phyloP scores from a whole-genome alignment of 2,329 filamentous ascomycete species.

The Alternaria hordeiaustralica region DNA sequence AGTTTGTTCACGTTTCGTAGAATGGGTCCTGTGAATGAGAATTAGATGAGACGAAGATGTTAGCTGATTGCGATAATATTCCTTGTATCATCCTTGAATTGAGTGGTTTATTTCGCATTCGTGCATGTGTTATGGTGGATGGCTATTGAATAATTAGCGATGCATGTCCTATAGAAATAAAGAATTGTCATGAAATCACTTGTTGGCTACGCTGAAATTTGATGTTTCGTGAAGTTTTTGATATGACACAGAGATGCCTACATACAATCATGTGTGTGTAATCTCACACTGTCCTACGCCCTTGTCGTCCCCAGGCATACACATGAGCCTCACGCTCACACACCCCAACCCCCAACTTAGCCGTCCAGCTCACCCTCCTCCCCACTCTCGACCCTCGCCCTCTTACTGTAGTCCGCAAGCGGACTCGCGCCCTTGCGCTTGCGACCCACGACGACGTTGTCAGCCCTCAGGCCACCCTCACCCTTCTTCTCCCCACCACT shows the following conservation, averaged over 20 bases:
- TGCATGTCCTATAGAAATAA: not conserved
- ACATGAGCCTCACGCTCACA: not conserved
- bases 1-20: conserved; percentile 57
- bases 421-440: not conserved
- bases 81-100: not conserved
- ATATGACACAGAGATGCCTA: too few species aligned
- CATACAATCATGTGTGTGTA: not conserved
- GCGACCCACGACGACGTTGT: not conserved
- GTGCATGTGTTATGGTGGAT: not conserved
- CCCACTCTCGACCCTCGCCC: not conserved
- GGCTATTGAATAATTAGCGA: not conserved
- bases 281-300: not conserved
- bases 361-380: not conserved
- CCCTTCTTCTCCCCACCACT: not conserved
- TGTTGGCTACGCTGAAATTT: not conserved
- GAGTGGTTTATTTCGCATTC: not conserved
- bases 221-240: too few species aligned
- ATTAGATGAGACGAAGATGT: not conserved
- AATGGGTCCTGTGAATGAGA: not conserved
- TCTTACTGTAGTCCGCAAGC: not conserved
- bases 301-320: not conserved
- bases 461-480: not conserved
- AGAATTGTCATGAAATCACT: not conserved
- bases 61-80: not conserved
- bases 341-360: not conserved